A percentile compares a stretch with the other conserved stretches of the same genome.
Evolutionary conservation across 129 eudicot species (phyloP).

Genomic region (Cynara cardunculus): DNA sequence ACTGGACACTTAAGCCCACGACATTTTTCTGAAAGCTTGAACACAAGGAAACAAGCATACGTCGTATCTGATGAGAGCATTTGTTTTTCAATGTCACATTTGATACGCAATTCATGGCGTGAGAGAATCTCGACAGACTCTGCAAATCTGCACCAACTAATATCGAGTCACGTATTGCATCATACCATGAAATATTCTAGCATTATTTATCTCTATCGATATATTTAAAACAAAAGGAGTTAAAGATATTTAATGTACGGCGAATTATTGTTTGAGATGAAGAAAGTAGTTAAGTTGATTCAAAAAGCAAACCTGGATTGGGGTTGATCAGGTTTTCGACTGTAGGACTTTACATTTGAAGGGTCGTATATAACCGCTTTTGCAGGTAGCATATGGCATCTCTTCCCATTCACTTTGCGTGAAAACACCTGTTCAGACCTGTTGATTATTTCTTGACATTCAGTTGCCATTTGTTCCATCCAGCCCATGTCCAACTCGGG

Average conservation of each 20-base stretch:
- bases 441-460: slow-evolving; percentile 2
- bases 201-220: background rate
- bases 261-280: background rate
- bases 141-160: slow-evolving; percentile 4
- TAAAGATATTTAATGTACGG: background rate
- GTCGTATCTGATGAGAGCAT: slow-evolving; percentile 14
- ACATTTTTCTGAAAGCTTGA: slow-evolving; percentile 21
- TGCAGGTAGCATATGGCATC: slow-evolving; percentile 24
- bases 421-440: slow-evolving; percentile 25
- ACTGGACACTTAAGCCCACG: slow-evolving; percentile 20
- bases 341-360: slow-evolving; percentile 14
- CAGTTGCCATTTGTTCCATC: background rate
- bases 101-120: slow-evolving; percentile 22
- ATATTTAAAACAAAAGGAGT: background rate
- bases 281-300: background rate
- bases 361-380: slow-evolving; percentile 8
- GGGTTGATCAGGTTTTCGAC: background rate
- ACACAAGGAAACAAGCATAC: slow-evolving; percentile 30
- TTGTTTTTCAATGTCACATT: slow-evolving; percentile 16
- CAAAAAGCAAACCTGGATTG: slow-evolving; percentile 15
- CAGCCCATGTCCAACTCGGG: background rate
- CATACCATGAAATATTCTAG: background rate
- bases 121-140: slow-evolving; percentile 10
- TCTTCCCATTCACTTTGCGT: slow-evolving; percentile 19
- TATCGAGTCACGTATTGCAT: background rate